phyloP scores from a whole-genome alignment of 192 early-diverging fungal genomes.

The Coemansia sp. region DNA sequence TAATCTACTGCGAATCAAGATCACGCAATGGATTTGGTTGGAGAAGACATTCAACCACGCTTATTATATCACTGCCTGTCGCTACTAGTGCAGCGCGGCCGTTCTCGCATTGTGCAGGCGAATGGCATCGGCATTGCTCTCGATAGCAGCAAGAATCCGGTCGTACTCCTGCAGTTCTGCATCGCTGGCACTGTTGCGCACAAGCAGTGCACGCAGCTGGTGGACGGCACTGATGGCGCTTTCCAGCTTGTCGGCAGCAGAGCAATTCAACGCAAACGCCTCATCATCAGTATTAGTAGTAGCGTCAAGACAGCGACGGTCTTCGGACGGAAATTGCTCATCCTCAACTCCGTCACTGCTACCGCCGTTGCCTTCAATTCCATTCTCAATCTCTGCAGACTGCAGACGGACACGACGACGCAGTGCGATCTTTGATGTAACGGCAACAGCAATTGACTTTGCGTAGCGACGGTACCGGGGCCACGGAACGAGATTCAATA shows the following conservation, averaged over 20 bases:
- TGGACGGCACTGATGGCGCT: constrained; percentile 24
- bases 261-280: not conserved
- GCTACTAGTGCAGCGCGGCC: not conserved
- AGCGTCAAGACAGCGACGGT: not conserved
- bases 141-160: constrained; percentile 27
- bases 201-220: constrained; percentile 32
- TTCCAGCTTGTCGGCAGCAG: constrained; percentile 28
- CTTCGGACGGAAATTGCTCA: constrained; percentile 5
- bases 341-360: not conserved
- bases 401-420: constrained; percentile 5
- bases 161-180: constrained; percentile 41
- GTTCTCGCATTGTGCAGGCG: constrained; percentile 10
- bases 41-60: no score
- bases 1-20: no score
- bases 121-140: constrained; percentile 29
- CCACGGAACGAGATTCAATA: constrained; percentile 51
- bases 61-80: not conserved
- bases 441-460: constrained; percentile 16
- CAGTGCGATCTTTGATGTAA: constrained; percentile 14
- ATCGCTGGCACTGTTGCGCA: constrained; percentile 21
- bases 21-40: no score
- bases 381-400: not conserved
- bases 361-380: not conserved
- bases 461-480: constrained; percentile 22
- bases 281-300: not conserved